Evolutionary conservation across 768 basidiomycete species (phyloP).

Genomic region (Kwoniella europaea): DNA sequence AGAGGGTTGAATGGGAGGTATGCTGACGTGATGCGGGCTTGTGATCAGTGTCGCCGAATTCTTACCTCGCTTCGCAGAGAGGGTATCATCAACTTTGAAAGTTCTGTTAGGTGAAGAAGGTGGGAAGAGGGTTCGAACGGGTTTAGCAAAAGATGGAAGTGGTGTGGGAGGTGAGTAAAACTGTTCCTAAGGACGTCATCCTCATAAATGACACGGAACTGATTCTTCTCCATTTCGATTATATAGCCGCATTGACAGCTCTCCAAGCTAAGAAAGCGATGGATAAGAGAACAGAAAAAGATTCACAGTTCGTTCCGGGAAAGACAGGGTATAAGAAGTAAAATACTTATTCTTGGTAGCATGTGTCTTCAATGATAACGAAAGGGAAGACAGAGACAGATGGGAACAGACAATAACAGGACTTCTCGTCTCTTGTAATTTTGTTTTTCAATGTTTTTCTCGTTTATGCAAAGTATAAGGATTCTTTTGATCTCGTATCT

Average conservation of each 20-base stretch:
- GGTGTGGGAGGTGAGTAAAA: conserved; percentile 87
- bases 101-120: conserved; percentile 77
- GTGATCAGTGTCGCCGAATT: conserved; percentile 77
- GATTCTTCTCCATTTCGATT: neutral
- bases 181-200: neutral
- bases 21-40: no score
- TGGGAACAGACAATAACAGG: neutral
- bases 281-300: conserved; percentile 28
- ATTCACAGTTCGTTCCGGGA: conserved; percentile 22
- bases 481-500: neutral
- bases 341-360: neutral
- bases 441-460: neutral
- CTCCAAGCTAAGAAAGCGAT: conserved; percentile 73
- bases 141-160: conserved; percentile 94
- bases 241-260: conserved; percentile 81
- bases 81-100: conserved; percentile 75
- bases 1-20: neutral
- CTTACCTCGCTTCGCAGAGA: conserved; percentile 82
- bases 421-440: neutral
- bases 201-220: neutral
- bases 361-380: no score
- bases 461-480: neutral
- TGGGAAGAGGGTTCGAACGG: conserved; percentile 80
- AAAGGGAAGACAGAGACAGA: neutral
- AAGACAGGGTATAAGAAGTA: conserved; percentile 12